A percentile compares a stretch with the other conserved stretches of the same genome.
Conservation (phyloP, 768 basidiomycete genomes). For the Mycena metata region DNA sequence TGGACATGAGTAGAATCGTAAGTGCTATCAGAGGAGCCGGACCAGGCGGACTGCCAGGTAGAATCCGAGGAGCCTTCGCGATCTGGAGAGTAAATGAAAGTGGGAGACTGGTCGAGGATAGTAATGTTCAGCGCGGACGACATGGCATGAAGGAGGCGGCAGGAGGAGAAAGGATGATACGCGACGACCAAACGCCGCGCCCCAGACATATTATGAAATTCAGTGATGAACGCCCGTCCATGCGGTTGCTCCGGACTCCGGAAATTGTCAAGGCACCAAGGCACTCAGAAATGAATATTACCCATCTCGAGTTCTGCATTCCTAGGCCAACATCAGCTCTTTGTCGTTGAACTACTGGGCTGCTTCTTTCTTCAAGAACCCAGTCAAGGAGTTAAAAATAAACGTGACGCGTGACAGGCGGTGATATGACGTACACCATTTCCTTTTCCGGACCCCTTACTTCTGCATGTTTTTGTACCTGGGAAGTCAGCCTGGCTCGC, state of each 20-base stretch:
- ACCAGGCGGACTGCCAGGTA: slow-evolving; percentile 35
- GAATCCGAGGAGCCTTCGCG: slow-evolving; percentile 31
- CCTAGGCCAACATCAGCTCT: too few species aligned
- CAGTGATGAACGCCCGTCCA: slow-evolving; percentile 2
- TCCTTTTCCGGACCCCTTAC: too few species aligned
- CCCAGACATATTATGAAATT: not conserved
- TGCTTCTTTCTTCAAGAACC: too few species aligned
- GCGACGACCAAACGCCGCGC: slow-evolving; percentile 5
- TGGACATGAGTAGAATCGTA: slow-evolving; percentile 35
- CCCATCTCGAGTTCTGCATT: too few species aligned
- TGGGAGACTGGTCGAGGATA: slow-evolving; percentile 35
- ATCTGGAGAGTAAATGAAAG: slow-evolving; percentile 22
- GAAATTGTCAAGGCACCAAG: too few species aligned
- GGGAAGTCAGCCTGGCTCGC: slow-evolving; percentile 63
- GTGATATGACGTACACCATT: too few species aligned
- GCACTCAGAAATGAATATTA: too few species aligned
- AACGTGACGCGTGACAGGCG: too few species aligned
- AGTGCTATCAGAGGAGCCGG: slow-evolving; percentile 28
- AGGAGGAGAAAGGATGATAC: slow-evolving; percentile 13
- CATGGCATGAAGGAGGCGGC: slow-evolving; percentile 8
- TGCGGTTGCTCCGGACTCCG: not conserved
- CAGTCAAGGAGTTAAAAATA: too few species aligned
- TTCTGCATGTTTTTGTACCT: slow-evolving; percentile 58
- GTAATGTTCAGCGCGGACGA: slow-evolving; percentile 35
- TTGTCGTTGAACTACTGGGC: too few species aligned